Evolutionary conservation across 2,329 filamentous ascomycete species (phyloP), one percentile per base, ranked within the genome.

Genomic region (Scolecobasidium constrictum): DNA sequence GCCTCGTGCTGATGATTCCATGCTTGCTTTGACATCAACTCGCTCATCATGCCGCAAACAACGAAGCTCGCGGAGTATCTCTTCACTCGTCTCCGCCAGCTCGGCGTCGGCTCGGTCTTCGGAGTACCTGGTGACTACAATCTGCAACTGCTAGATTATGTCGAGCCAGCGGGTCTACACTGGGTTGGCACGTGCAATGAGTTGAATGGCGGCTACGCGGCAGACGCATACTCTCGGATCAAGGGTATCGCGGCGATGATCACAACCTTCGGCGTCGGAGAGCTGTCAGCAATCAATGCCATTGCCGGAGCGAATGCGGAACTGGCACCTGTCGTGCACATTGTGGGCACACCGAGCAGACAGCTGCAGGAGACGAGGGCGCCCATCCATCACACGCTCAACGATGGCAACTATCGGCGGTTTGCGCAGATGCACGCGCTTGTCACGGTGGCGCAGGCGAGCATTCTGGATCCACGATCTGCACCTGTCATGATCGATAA

Each of bases 231-330:
- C 48, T 66, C 70, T 3, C 60, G 74, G 11, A 64, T 74, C 46
- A 74, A 73, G 47, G 56, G 71, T 5, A 62, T 63, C 3, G 39
- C 44, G 18, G 65, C 65, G 6, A 65, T 63, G 26, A 60, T 78
- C 22, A 79, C 76, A 1, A 77, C 75, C 0, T 77, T 77, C 50
- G 76, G 75, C 4, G 75, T 79, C 1, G 76, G 57, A 16, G 66
- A 69, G 48, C 49, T 69, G 4, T 64, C 59, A 33, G 66, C 66
- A 1, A 46, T 69, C 4, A 69, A 69, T 45, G 66, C 62, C 16
- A 55, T 69, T 17, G 63, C 65, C 3, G 66, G 66, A 2, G 52
- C 61, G 22, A 60, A 63, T 52, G 60, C 59, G 5, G 66, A 69
- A 48, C 55, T 60, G 7, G 62, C 68, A 16, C 65, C 64, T 35